phyloP scores from a whole-genome alignment of 2,329 filamentous ascomycete species.

The Colletotrichum chrysophilum region DNA sequence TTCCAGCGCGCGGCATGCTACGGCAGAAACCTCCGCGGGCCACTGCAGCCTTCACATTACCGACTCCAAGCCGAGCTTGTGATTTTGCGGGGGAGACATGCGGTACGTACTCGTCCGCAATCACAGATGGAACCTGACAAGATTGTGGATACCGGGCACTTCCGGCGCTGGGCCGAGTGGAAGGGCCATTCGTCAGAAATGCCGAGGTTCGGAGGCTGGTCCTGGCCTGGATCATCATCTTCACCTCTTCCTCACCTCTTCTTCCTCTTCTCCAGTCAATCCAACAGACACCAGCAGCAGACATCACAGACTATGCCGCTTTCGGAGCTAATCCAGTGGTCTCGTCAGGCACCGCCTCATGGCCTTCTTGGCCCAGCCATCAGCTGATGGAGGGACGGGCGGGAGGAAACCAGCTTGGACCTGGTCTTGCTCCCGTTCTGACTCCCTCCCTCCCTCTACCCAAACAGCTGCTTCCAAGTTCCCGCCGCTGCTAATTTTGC shows the following conservation, averaged over 20 bases:
- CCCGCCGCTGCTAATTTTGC: neutral
- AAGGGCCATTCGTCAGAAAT: slow-evolving; percentile 10
- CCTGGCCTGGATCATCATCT: neutral
- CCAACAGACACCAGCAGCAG: neutral
- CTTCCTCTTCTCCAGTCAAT: neutral
- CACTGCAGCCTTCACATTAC: slow-evolving; percentile 36
- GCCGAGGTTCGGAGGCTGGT: slow-evolving; percentile 21
- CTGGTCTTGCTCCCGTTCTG: neutral
- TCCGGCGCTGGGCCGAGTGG: slow-evolving; percentile 12
- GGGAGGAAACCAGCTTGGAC: slow-evolving; percentile 4
- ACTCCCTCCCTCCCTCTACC: neutral
- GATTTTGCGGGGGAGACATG: slow-evolving; percentile 54
- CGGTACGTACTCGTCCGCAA: neutral
- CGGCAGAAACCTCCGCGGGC: neutral
- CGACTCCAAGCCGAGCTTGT: slow-evolving; percentile 62
- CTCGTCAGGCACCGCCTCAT: neutral
- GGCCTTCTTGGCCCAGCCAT: neutral
- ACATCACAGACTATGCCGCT: neutral
- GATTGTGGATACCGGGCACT: slow-evolving; percentile 1
- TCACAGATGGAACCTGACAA: too few species aligned
- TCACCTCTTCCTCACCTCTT: neutral
- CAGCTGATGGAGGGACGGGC: neutral
- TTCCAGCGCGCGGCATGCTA: neutral
- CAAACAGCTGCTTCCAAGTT: neutral
- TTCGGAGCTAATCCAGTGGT: neutral